Conservation (phyloP, 2,329 filamentous ascomycete genomes). For the Botryotinia convoluta region DNA sequence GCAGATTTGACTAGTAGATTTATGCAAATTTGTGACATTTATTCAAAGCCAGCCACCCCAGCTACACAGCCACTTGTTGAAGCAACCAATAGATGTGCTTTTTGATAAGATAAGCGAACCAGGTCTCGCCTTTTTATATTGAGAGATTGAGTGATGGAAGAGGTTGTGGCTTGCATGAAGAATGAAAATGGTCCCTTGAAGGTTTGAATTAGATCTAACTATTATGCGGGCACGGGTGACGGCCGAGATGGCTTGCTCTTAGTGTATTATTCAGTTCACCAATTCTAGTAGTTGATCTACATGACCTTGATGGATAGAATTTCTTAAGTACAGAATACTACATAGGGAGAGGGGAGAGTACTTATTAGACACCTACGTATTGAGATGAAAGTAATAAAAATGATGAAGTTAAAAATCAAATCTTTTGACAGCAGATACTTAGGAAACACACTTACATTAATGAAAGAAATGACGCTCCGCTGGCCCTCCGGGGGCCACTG, state of each 20-base stretch:
- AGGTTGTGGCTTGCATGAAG: neutral
- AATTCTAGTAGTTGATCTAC: neutral
- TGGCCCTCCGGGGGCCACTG: neutral
- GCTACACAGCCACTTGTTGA: neutral
- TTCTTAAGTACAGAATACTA: neutral
- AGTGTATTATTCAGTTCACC: neutral
- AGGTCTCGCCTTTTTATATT: neutral
- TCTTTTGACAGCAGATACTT: neutral
- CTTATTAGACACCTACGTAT: neutral
- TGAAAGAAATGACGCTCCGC: neutral
- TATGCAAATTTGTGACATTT: neutral
- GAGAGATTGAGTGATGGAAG: neutral
- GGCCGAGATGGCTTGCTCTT: neutral
- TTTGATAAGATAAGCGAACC: slow-evolving; percentile 7
- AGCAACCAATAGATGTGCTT: neutral
- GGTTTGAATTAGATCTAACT: neutral
- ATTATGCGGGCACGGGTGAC: neutral
- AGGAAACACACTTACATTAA: neutral
- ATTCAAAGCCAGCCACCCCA: neutral
- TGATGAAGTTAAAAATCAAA: neutral
- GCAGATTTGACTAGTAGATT: neutral
- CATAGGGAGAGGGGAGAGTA: neutral
- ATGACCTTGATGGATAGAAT: neutral
- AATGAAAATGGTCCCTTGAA: neutral
- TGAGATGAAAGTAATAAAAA: neutral